phyloP scores from a whole-genome alignment of 179 eudicot species.

The Heliamphora pulchella region DNA sequence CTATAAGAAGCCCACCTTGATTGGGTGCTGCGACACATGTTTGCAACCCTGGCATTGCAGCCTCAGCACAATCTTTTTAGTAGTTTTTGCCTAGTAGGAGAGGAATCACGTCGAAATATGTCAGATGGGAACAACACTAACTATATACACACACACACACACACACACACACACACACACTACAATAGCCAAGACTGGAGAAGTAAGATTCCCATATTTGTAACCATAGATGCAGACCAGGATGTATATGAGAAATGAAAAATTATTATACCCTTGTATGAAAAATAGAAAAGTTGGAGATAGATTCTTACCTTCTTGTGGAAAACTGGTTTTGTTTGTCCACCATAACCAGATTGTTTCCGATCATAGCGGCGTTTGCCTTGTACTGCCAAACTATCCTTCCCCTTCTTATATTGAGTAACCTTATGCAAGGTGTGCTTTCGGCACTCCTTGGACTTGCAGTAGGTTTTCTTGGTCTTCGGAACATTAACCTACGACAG shows the following conservation, averaged over 20 bases:
- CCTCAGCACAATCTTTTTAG: conserved; percentile 22
- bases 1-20: conserved; percentile 13
- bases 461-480: conserved; percentile 20
- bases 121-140: neutral
- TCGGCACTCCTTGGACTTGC: conserved; percentile 15
- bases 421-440: conserved; percentile 20
- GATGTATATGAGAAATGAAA: too few species aligned
- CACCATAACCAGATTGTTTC: conserved; percentile 19
- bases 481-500: conserved; percentile 18
- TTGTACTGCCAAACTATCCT: conserved; percentile 16
- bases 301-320: conserved; percentile 12
- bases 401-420: conserved; percentile 16
- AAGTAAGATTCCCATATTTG: neutral
- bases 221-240: neutral
- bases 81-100: conserved; percentile 10
- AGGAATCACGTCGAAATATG: neutral
- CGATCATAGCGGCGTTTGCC: conserved; percentile 15
- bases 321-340: conserved; percentile 22
- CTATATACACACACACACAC: neutral
- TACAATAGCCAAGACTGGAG: neutral
- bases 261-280: neutral
- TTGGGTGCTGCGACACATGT: conserved; percentile 25
- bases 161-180: too few species aligned
- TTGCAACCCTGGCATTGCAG: conserved; percentile 26
- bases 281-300: neutral